Conservation (phyloP, 129 eudicot species). For the Rutidosis leptorrhynchoides region DNA sequence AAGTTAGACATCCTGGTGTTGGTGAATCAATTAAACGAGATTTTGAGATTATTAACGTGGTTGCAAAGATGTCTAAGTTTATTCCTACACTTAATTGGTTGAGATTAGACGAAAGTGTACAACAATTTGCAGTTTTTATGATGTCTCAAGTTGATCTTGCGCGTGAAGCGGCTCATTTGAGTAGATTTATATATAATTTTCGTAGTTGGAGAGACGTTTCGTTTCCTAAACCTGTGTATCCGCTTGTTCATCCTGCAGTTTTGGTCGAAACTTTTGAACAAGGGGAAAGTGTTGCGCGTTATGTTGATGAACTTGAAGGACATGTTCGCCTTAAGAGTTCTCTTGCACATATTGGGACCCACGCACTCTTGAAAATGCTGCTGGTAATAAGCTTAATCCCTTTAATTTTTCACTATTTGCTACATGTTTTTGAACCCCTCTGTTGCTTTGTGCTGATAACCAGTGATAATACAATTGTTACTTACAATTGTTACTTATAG, state of each 20-base stretch:
- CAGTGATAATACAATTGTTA: not conserved
- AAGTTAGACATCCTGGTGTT: constrained; percentile 92
- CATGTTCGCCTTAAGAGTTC: constrained; percentile 69
- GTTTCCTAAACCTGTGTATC: constrained; percentile 89
- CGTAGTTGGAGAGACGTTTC: constrained; percentile 91
- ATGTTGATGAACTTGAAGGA: constrained; percentile 81
- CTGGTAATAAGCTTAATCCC: constrained; percentile 43
- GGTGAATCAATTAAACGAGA: constrained; percentile 78
- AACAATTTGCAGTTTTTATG: constrained; percentile 93
- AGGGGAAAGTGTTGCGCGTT: constrained; percentile 80
- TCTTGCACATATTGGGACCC: constrained; percentile 88
- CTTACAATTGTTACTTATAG: not conserved
- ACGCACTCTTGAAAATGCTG: constrained; percentile 88
- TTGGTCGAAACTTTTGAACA: constrained; percentile 89
- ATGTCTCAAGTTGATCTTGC: constrained; percentile 99
- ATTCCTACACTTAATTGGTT: constrained; percentile 89
- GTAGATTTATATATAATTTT: constrained; percentile 82
- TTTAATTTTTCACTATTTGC: not conserved
- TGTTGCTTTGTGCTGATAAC: not conserved
- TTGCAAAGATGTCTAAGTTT: constrained; percentile 58
- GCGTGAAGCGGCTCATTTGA: constrained; percentile 92
- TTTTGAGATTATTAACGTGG: constrained; percentile 72
- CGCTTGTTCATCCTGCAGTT: constrained; percentile 89
- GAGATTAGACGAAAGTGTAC: constrained; percentile 89
- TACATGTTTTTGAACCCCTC: not conserved